Percentiles rank a stretch among this genome's conserved stretches.
Evolutionary conservation across 2,329 filamentous ascomycete genomes (phyloP).

Genomic region (Ophiostoma quercus): DNA sequence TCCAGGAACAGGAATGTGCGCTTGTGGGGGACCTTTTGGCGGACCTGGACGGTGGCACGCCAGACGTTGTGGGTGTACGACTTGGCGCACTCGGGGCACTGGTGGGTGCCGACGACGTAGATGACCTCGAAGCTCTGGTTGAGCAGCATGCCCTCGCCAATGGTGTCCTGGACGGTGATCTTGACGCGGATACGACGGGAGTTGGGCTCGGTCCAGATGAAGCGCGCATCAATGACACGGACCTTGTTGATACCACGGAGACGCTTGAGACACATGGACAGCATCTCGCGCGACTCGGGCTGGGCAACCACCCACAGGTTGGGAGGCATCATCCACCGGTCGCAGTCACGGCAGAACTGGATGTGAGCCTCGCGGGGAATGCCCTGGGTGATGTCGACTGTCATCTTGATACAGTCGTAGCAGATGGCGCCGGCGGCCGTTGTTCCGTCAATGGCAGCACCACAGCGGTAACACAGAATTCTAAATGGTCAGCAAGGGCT

Average conservation of each 20-base stretch:
- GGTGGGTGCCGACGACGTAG: conserved; percentile 83
- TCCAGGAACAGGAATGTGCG: conserved; percentile 63
- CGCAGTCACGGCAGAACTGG: conserved; percentile 90
- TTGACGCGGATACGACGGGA: conserved; percentile 89
- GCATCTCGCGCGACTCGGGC: conserved; percentile 84
- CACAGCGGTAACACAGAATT: conserved; percentile 98
- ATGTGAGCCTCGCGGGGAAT: conserved; percentile 87
- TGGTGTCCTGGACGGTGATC: conserved; percentile 77
- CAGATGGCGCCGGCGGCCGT: conserved; percentile 80
- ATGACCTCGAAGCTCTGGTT: conserved; percentile 95
- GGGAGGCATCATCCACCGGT: conserved; percentile 86
- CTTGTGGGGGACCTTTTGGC: conserved; percentile 96
- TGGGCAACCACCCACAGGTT: conserved; percentile 77
- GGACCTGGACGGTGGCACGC: conserved; percentile 87
- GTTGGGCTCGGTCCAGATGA: conserved; percentile 98
- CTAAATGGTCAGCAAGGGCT: conserved; percentile 38
- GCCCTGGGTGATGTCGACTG: conserved; percentile 84
- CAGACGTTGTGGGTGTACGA: conserved; percentile 78
- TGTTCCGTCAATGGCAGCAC: conserved; percentile 90
- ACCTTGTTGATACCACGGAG: conserved; percentile 81
- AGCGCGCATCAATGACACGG: conserved; percentile 89
- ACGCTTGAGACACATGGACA: conserved; percentile 87
- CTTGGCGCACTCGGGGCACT: conserved; percentile 93
- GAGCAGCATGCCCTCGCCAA: conserved; percentile 60
- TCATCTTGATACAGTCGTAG: conserved; percentile 92